phyloP scores from a whole-genome alignment of 2,329 filamentous ascomycete species.

The Aspergillus ibericus region DNA sequence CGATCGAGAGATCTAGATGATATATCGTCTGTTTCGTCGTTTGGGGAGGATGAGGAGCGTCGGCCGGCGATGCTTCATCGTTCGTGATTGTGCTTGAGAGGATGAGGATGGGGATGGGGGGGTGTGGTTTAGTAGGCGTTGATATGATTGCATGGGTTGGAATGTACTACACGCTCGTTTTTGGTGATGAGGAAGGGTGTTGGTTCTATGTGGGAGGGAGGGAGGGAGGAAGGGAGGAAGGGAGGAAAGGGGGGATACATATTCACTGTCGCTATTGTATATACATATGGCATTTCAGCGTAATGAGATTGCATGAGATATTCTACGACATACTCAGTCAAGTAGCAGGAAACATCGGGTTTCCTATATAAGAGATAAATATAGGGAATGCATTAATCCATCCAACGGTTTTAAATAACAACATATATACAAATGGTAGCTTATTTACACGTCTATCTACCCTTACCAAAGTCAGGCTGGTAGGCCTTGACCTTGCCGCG shows the following conservation, averaged over 20 bases:
- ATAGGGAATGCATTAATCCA: no score
- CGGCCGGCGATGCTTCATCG: not conserved
- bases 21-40: conserved; percentile 34
- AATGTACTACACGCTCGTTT: no score
- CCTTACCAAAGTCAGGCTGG: conserved; percentile 62
- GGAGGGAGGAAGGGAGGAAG: not conserved
- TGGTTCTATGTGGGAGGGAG: not conserved
- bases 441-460: conserved; percentile 25
- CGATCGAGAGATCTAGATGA: conserved; percentile 26
- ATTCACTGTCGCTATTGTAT: not conserved
- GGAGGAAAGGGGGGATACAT: not conserved
- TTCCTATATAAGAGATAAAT: no score
- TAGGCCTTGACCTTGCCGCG: conserved; percentile 64
- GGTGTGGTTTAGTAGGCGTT: not conserved
- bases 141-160: no score
- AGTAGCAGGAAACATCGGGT: no score
- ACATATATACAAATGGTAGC: not conserved
- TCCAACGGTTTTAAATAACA: no score
- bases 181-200: no score
- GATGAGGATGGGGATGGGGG: no score
- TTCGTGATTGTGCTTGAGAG: no score
- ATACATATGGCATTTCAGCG: not conserved
- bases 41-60: conserved; percentile 23
- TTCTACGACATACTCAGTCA: no score
- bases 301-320: no score